A percentile compares a stretch with the other conserved stretches of the same genome.
phyloP scores from a whole-genome alignment of 2,329 filamentous ascomycete genomes.

The Sclerotinia borealis region DNA sequence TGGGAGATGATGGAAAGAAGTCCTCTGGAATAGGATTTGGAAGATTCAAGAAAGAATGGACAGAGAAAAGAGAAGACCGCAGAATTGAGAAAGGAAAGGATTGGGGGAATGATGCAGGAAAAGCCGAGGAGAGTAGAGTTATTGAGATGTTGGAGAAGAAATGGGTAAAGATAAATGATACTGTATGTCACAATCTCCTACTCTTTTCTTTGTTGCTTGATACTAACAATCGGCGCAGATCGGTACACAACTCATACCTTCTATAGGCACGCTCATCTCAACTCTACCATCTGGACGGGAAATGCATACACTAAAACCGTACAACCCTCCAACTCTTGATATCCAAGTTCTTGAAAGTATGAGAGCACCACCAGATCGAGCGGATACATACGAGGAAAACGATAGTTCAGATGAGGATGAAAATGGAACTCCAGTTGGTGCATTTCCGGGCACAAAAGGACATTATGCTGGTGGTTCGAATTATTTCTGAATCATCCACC shows the following conservation, averaged over 20 bases:
- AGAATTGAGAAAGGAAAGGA: conserved; percentile 65
- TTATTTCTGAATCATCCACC: conserved; percentile 23
- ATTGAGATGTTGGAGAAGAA: conserved; percentile 82
- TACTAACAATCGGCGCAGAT: conserved; percentile 46
- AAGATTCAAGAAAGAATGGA: conserved; percentile 66
- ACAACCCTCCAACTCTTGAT: conserved; percentile 58
- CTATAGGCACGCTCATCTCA: conserved; percentile 63
- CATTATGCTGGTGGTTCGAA: conserved; percentile 35
- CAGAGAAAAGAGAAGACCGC: conserved; percentile 72
- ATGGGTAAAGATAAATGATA: conserved; percentile 91
- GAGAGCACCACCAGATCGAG: conserved; percentile 46
- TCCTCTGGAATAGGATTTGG: conserved; percentile 48
- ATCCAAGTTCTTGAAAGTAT: conserved; percentile 57
- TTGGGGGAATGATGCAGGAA: conserved; percentile 82
- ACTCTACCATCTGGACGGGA: conserved; percentile 85
- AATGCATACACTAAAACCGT: conserved; percentile 68
- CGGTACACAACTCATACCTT: conserved; percentile 71
- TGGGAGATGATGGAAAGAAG: conserved; percentile 44
- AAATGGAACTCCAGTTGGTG: conserved; percentile 36
- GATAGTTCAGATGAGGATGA: conserved; percentile 39
- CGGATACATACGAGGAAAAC: conserved; percentile 38
- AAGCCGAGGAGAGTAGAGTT: conserved; percentile 75
- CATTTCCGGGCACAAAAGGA: conserved; percentile 43
- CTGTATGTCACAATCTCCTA: conserved; percentile 46
- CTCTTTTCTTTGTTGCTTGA: not conserved